These are phyloP conservation scores for Microbotryum intermedium DNA, from an alignment of 1,284 basidiomycete genomes.

Conservation along the genomic window DNA sequence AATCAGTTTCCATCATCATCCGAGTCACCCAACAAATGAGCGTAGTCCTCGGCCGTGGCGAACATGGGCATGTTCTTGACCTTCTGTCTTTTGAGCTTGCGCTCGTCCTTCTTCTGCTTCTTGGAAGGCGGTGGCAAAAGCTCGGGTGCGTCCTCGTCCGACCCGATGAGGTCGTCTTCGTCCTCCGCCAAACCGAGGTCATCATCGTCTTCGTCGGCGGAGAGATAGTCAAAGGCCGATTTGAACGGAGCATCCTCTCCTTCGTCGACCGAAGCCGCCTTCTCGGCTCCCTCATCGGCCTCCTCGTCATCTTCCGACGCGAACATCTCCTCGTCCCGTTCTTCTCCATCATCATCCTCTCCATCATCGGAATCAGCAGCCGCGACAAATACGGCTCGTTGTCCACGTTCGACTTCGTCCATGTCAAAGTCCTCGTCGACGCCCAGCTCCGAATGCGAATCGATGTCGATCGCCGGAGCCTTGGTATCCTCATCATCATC, in stretches of 20 bases:
- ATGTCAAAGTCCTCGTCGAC: constrained; percentile 24
- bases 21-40: constrained; percentile 75
- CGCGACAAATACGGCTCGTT: not conserved
- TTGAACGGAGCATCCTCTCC: constrained; percentile 18
- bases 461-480: not conserved
- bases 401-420: constrained; percentile 23
- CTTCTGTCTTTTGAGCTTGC: constrained; percentile 60
- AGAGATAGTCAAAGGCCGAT: constrained; percentile 33
- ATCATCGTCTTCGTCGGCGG: constrained; percentile 30
- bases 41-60: constrained; percentile 91
- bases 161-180: constrained; percentile 31
- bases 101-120: constrained; percentile 47
- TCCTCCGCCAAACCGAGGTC: constrained; percentile 30
- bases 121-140: too few species aligned
- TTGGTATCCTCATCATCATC: constrained; percentile 60
- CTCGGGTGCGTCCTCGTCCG: constrained; percentile 28
- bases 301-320: not conserved
- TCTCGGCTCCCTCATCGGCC: too few species aligned
- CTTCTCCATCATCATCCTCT: not conserved
- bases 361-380: not conserved
- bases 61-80: constrained; percentile 70
- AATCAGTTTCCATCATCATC: constrained; percentile 36
- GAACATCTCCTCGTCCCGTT: not conserved
- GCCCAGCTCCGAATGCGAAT: constrained; percentile 25
- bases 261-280: constrained; percentile 17